These are phyloP conservation scores for Aspergillus saccharolyticus DNA, from an alignment of 495 filamentous ascomycete genomes.

Conservation along the genomic window DNA sequence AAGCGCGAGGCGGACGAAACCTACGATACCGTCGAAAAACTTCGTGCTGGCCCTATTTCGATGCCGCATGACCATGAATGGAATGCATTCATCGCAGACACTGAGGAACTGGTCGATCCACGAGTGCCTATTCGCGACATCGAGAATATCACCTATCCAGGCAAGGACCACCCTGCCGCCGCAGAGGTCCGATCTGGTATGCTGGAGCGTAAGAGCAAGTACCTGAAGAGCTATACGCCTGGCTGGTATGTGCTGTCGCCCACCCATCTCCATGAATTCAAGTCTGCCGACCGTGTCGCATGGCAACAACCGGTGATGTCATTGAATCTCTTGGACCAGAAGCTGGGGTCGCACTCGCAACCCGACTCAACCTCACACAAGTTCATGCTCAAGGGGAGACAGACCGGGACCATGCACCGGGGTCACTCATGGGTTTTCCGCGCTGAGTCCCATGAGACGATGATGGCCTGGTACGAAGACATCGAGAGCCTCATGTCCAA, in stretches of 20 bases:
- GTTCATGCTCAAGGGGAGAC: slow-evolving; percentile 92
- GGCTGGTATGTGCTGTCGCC: slow-evolving; percentile 98
- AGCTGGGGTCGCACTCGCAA: slow-evolving; percentile 85
- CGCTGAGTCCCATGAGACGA: slow-evolving; percentile 89
- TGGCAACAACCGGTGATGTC: slow-evolving; percentile 88
- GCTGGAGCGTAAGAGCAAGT: slow-evolving; percentile 96
- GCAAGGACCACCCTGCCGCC: slow-evolving; percentile 79
- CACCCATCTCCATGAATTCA: slow-evolving; percentile 97
- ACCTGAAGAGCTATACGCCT: slow-evolving; percentile 94
- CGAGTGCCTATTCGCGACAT: slow-evolving; percentile 69
- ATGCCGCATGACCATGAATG: slow-evolving; percentile 93
- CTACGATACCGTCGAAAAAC: slow-evolving; percentile 70
- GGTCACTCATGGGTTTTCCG: slow-evolving; percentile 98
- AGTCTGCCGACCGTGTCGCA: slow-evolving; percentile 70
- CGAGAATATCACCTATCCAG: slow-evolving; percentile 89
- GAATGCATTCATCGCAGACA: slow-evolving; percentile 73
- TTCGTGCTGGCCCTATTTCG: slow-evolving; percentile 76
- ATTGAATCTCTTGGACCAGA: slow-evolving; percentile 88
- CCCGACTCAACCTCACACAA: slow-evolving; percentile 89
- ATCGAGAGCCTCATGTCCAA: slow-evolving; percentile 82
- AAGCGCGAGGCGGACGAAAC: slow-evolving; percentile 82
- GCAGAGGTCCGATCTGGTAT: slow-evolving; percentile 83
- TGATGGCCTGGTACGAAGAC: slow-evolving; percentile 95
- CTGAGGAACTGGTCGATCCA: slow-evolving; percentile 86
- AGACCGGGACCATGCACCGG: slow-evolving; percentile 88